Percentiles rank a stretch among this genome's conserved stretches.
These are phyloP conservation scores for Pholiota molesta DNA, from an alignment of 768 basidiomycete species.

Conservation along the genomic window DNA sequence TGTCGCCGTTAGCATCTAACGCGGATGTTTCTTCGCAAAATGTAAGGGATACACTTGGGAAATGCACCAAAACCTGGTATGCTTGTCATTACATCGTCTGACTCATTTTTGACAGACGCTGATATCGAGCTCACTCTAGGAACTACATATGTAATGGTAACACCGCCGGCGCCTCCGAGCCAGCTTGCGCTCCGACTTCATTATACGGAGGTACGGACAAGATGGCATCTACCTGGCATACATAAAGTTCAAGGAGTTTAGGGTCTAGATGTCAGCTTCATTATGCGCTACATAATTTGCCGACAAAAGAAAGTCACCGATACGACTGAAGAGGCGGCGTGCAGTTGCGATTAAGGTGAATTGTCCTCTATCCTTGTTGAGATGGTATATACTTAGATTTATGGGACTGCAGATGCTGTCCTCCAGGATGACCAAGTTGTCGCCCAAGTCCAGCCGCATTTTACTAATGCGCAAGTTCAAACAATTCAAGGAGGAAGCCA, in stretches of 20 bases:
- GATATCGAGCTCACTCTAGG: neutral
- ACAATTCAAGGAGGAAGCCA: neutral
- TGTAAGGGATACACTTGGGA: too few relatives aligned
- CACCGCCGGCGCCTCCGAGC: neutral
- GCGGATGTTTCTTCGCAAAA: too few relatives aligned
- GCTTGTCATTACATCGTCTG: neutral
- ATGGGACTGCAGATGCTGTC: slow-evolving; percentile 5
- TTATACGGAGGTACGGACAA: neutral
- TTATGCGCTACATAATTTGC: neutral
- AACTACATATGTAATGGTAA: neutral
- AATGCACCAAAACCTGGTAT: neutral
- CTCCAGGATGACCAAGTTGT: neutral
- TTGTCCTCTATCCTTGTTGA: neutral
- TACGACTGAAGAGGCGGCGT: neutral
- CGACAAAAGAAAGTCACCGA: neutral
- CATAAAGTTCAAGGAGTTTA: neutral
- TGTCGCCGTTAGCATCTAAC: too few relatives aligned
- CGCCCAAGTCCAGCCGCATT: neutral
- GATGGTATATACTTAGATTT: neutral
- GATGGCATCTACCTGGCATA: neutral
- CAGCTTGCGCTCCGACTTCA: neutral
- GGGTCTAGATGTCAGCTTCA: neutral
- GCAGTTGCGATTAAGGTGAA: neutral
- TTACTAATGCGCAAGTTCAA: neutral
- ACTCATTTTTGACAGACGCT: neutral